These are phyloP conservation scores for Clitopilus passeckerianus DNA, from an alignment of 768 basidiomycete species.

Conservation along the genomic window DNA sequence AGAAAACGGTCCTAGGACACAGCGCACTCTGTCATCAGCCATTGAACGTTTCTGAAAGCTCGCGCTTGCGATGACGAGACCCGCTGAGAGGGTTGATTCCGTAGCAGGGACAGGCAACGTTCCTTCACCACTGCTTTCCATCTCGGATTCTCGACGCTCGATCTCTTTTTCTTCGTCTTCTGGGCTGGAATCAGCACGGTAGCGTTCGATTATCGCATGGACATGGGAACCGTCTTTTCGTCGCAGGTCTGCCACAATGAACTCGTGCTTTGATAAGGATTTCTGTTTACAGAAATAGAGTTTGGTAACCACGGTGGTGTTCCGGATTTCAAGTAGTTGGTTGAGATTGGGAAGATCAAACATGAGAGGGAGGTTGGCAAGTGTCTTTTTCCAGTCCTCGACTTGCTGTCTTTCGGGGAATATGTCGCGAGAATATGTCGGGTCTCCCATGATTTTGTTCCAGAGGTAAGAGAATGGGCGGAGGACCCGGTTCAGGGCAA, in stretches of 20 bases:
- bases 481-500: background rate
- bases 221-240: background rate
- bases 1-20: background rate
- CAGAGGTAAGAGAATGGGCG: background rate
- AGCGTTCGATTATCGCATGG: background rate
- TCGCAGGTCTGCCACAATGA: background rate
- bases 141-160: background rate
- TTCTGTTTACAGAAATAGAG: background rate
- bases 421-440: background rate
- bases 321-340: background rate
- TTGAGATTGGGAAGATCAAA: background rate
- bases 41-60: background rate
- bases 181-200: background rate
- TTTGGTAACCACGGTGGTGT: background rate
- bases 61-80: background rate
- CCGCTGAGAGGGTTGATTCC: background rate
- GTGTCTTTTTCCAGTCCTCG: background rate
- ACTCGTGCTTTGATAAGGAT: background rate
- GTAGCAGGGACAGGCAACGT: background rate
- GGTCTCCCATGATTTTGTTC: background rate
- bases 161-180: background rate
- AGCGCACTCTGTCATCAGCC: background rate
- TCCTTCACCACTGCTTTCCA: background rate
- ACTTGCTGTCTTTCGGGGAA: background rate
- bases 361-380: background rate